Evolutionary conservation across 129 eudicot species (phyloP), one percentile per base, ranked within the genome.

Genomic region (Gnaphalium uliginosum): DNA sequence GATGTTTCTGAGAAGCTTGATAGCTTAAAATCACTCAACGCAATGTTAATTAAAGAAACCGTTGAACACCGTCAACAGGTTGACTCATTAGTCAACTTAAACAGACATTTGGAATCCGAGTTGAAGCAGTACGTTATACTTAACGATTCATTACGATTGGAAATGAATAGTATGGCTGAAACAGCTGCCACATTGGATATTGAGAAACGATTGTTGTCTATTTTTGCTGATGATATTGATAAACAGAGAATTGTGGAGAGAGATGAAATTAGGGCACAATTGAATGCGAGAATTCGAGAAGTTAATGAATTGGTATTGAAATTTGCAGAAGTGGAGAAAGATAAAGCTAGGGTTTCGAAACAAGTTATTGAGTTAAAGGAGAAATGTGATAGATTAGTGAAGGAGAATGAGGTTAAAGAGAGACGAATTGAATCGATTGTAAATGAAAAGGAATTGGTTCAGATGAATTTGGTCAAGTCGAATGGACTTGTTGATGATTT

Each of bases 61-160:
- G 74, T 64, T 8, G 96, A 82, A 75, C 80, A 82, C n/a, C 89
- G 98, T 43, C 87, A 88, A 18, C 91, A 81, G 85, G 85, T 94
- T 14, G 89, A 85, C 13, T 81, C 90, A 7, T 73, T 90, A 2
- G 0, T 46, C 30, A 78, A 80, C 43, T 48, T 83, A 0, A 88
- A 87, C 59, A 81, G 63, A 35, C 21, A 53, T 48, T 60, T 93
- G 79, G 85, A 85, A 64, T 60, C 73, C 11, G 91, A 88, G 85
- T 66, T 90, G 66, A 85, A 73, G 66, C 86, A 75, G 75, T 78
- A 87, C 18, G 71, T 76, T 32, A 73, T 80, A 77, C 93, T 81
- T 78, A 82, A 56, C 70, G 82, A 63, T 26, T 81, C 17, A 66
- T 30, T 88, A 72, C 57, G 27, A 80, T 43, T 79, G 14, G 83